Percentiles rank a stretch among this genome's conserved stretches.
Evolutionary conservation across 768 basidiomycete species (phyloP).

Genomic region (Rhizopogon vesiculosus): DNA sequence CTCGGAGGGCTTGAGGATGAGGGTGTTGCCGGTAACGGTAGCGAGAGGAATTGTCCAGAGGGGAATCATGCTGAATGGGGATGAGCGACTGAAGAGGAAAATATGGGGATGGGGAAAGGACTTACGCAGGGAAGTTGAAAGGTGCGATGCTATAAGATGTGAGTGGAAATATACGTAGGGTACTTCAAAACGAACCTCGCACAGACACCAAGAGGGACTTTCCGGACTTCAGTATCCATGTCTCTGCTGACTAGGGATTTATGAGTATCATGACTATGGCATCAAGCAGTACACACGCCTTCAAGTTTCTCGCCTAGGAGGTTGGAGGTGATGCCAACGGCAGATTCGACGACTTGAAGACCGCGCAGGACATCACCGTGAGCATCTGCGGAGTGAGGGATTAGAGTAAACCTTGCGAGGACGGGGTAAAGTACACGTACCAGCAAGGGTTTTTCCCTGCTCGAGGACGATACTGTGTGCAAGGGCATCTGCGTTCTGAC

Average conservation of each 20-base stretch:
- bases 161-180: not conserved
- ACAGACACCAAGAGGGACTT: slow-evolving; percentile 83
- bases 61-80: slow-evolving; percentile 76
- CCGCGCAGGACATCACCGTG: slow-evolving; percentile 94
- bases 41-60: slow-evolving; percentile 95
- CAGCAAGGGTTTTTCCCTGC: slow-evolving; percentile 91
- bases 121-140: slow-evolving; percentile 87
- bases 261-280: slow-evolving; percentile 11
- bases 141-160: slow-evolving; percentile 58
- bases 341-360: slow-evolving; percentile 82
- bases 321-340: slow-evolving; percentile 75
- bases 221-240: slow-evolving; percentile 91
- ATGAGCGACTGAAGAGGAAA: slow-evolving; percentile 2
- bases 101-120: not conserved
- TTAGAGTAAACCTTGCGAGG: slow-evolving; percentile 1
- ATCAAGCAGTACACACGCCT: slow-evolving; percentile 42
- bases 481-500: slow-evolving; percentile 80
- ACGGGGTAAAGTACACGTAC: slow-evolving; percentile 30
- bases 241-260: slow-evolving; percentile 71
- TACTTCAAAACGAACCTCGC: slow-evolving; percentile 40
- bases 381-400: slow-evolving; percentile 54
- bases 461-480: slow-evolving; percentile 89
- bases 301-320: slow-evolving; percentile 92
- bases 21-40: slow-evolving; percentile 85
- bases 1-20: slow-evolving; percentile 94